Evolutionary conservation across 2,329 filamentous ascomycete species (phyloP).

Genomic region (Colletotrichum echinochloae): DNA sequence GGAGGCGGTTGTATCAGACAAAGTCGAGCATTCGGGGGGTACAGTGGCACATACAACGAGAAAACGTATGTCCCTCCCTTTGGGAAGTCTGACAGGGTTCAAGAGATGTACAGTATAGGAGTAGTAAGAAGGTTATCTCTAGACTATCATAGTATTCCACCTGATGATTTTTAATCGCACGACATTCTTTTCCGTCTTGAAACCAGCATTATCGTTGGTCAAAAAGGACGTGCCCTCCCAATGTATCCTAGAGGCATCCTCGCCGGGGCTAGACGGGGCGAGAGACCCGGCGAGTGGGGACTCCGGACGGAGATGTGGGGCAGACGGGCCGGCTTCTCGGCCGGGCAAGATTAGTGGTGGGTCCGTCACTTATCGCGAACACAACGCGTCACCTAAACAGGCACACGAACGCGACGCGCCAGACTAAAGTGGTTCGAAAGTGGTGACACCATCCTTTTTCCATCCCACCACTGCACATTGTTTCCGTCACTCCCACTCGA

Average conservation of each 20-base stretch:
- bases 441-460: not conserved
- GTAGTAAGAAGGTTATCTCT: too few species aligned
- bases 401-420: constrained; percentile 3
- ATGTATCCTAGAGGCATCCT: not conserved
- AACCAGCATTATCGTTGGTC: not conserved
- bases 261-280: not conserved
- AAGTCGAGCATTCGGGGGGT: not conserved
- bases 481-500: not conserved
- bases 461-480: not conserved
- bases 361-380: not conserved
- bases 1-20: not conserved
- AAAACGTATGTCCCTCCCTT: not conserved
- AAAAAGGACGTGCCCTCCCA: too few species aligned
- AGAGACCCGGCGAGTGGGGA: not conserved
- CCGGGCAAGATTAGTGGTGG: not conserved
- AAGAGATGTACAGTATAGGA: not conserved
- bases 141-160: not conserved
- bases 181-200: not conserved
- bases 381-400: not conserved
- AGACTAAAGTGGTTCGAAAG: not conserved
- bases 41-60: not conserved
- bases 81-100: not conserved
- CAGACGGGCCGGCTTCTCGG: not conserved
- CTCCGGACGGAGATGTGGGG: not conserved
- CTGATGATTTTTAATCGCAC: not conserved